Percentiles rank a stretch among this genome's conserved stretches.
These are phyloP conservation scores for Neoboletus subvelutipes DNA, from an alignment of 768 basidiomycete species.

Conservation along the genomic window DNA sequence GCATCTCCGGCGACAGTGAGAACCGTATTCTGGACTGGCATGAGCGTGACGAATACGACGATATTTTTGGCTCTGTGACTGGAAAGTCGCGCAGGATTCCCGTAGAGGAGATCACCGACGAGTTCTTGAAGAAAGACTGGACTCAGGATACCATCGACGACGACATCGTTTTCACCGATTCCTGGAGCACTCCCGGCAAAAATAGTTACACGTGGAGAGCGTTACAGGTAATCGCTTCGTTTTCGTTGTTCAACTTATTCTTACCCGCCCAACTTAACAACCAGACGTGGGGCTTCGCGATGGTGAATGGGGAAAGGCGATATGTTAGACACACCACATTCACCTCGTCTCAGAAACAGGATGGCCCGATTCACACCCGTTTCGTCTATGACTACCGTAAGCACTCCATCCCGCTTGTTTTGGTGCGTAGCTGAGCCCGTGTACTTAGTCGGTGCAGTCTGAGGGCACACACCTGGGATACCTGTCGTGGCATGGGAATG, in stretches of 20 bases:
- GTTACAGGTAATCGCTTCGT: constrained; percentile 48
- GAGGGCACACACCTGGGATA: constrained; percentile 1
- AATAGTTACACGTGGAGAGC: constrained; percentile 60
- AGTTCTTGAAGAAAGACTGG: constrained; percentile 44
- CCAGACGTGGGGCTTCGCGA: constrained; percentile 64
- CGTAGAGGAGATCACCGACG: constrained; percentile 45
- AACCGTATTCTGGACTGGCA: constrained; percentile 56
- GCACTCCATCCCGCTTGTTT: constrained; percentile 23
- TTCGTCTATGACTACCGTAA: constrained; percentile 70
- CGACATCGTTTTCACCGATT: constrained; percentile 36
- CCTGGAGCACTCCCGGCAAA: constrained; percentile 63
- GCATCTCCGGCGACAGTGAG: constrained; percentile 58
- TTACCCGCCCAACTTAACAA: background rate
- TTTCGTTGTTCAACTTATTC: background rate
- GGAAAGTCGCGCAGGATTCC: constrained; percentile 54
- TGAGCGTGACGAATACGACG: constrained; percentile 52
- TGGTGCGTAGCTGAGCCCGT: constrained; percentile 13
- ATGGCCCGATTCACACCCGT: constrained; percentile 46
- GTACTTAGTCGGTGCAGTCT: constrained; percentile 22
- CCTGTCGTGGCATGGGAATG: background rate
- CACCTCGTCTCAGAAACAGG: constrained; percentile 56
- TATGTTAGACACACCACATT: constrained; percentile 64
- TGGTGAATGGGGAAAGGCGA: constrained; percentile 55
- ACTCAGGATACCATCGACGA: constrained; percentile 39
- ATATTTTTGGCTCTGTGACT: constrained; percentile 59